phyloP scores from a whole-genome alignment of 371 early-diverging fungal species.

The Mortierella sp. region DNA sequence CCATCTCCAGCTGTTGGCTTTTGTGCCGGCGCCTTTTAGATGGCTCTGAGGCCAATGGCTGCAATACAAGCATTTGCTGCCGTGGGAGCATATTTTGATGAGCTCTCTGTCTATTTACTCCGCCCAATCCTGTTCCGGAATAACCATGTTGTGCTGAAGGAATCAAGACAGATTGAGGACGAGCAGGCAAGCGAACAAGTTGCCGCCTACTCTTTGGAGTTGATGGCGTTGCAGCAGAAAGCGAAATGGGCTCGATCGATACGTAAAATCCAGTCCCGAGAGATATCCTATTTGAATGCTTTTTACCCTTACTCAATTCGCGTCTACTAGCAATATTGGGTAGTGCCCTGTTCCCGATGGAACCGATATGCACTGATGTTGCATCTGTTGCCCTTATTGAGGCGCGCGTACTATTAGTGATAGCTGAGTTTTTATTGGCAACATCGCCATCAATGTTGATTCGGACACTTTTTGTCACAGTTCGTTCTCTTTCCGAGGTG shows the following conservation, averaged over 20 bases:
- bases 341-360: background rate
- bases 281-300: slow-evolving; percentile 26
- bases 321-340: background rate
- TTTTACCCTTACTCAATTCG: slow-evolving; percentile 28
- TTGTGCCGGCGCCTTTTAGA: slow-evolving; percentile 24
- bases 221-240: slow-evolving; percentile 29
- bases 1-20: slow-evolving; percentile 32
- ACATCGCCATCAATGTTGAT: slow-evolving; percentile 30
- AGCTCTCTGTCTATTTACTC: background rate
- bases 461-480: slow-evolving; percentile 24
- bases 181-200: slow-evolving; percentile 32
- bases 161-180: slow-evolving; percentile 44
- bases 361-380: background rate
- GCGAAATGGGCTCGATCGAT: slow-evolving; percentile 28
- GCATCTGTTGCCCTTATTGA: background rate
- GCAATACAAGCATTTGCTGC: background rate
- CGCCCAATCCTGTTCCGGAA: background rate
- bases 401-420: background rate
- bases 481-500: slow-evolving; percentile 9
- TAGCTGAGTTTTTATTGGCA: background rate
- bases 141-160: slow-evolving; percentile 20
- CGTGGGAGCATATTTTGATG: background rate
- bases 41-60: slow-evolving; percentile 7
- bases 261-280: slow-evolving; percentile 45
- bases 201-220: slow-evolving; percentile 26